Conservation (phyloP, 228 moss, liverwort and hornwort species). For the Sphagnum magellanicum region DNA sequence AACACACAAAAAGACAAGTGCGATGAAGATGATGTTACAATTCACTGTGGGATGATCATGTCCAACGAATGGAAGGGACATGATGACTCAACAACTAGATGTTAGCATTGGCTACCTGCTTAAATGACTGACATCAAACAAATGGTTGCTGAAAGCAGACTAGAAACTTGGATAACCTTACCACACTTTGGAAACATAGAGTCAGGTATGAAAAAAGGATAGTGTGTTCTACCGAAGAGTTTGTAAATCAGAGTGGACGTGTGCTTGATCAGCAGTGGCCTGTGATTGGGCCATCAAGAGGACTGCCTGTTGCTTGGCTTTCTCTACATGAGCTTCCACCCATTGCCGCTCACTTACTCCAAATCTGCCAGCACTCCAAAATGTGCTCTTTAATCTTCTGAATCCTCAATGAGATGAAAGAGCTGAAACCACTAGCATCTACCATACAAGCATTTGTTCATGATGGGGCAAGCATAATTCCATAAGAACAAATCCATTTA, state of each 20-base stretch:
- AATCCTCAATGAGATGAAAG: background rate
- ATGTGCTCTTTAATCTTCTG: no score
- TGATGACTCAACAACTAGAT: no score
- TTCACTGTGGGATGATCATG: no score
- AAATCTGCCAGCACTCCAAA: slow-evolving; percentile 34
- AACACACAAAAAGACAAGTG: no score
- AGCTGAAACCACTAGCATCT: background rate
- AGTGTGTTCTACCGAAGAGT: slow-evolving; percentile 44
- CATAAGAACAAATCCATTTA: background rate
- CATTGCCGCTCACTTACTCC: slow-evolving; percentile 98
- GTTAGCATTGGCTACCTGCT: no score
- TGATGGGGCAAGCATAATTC: background rate
- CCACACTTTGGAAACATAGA: no score
- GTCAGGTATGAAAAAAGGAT: background rate
- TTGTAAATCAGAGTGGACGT: slow-evolving; percentile 71
- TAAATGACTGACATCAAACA: no score
- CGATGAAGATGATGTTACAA: no score
- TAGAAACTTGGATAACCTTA: no score
- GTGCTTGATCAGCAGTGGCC: slow-evolving; percentile 80
- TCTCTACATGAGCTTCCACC: slow-evolving; percentile 96
- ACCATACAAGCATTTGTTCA: background rate
- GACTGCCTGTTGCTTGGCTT: slow-evolving; percentile 86
- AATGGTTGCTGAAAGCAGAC: no score
- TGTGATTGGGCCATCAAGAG: slow-evolving; percentile 70
- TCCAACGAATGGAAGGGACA: no score